Base-by-base conservation (phyloP, 225 moss, liverwort and hornwort genomes). In the Bryum argenteum region DNA sequence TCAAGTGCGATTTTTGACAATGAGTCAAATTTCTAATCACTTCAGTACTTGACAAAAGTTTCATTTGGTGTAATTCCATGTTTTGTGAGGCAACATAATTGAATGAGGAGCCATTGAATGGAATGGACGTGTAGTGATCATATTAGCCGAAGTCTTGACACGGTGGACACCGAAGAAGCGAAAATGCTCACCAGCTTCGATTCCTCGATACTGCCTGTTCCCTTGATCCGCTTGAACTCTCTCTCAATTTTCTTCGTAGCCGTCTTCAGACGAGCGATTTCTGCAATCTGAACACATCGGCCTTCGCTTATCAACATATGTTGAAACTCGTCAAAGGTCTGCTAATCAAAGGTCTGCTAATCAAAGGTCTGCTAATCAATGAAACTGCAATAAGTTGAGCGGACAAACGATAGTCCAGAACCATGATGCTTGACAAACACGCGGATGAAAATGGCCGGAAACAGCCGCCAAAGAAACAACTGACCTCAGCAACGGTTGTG, bases 401-500 rank as follows among this genome's bases (percentile, higher is more conserved):
- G 13, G 57, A 48, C 44, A 10, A 69, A 48, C 28, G 20, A 39
- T 44, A 47, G 37, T 54, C 62, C 64, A 45, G 18, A 26, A 13
- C 65, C 60, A 60, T 11, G 17, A 40, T 26, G 39, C 47, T 42
- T 22, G 17, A 8, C 11, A 22, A 18, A 56, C 13, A 56, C 28
- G 10, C n/a, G n/a, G n/a, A n/a, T n/a, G n/a, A n/a, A 56, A 68
- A 15, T 9, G 62, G 19, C 17, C 54, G 50, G 45, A 70, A 21
- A 9, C 20, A n/a, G n/a, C n/a, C n/a, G n/a, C n/a, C n/a, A n/a
- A n/a, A 80, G 22, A 73, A 62, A 54, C 67, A 59, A 78, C 84
- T 66, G 61, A 96, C 91, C 87, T 98, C 97, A 61, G 62, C 89
- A 54, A 94, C 50, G 47, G 80, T 79, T 11, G 85, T 75, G 68